Evolutionary conservation across 148 eudicot genomes (phyloP).

Genomic region (Chenopodium berlandieri): DNA sequence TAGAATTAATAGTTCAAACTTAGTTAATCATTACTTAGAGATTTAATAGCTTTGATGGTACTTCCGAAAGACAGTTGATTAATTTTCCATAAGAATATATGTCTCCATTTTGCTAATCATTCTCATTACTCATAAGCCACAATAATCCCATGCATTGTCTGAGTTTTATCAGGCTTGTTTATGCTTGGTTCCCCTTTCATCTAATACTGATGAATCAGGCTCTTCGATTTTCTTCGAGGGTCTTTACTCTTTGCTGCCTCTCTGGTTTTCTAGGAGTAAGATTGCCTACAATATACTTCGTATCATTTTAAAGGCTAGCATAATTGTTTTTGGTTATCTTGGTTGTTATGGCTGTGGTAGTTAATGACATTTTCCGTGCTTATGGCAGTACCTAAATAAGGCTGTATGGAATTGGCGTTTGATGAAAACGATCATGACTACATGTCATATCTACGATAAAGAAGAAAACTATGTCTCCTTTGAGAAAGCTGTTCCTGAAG

Average conservation of each 20-base stretch:
- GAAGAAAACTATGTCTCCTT: constrained; percentile 71
- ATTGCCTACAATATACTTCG: too few species aligned
- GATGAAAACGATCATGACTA: constrained; percentile 86
- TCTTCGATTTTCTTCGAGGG: background rate
- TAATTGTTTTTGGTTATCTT: too few species aligned
- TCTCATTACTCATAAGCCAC: too few species aligned
- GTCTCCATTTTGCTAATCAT: background rate
- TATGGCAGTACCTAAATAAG: constrained; percentile 73
- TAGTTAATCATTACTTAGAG: too few species aligned
- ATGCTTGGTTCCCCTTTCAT: background rate
- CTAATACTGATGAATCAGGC: background rate
- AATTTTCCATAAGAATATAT: background rate
- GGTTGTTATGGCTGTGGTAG: background rate
- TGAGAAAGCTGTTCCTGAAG: constrained; percentile 64
- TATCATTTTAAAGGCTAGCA: too few species aligned
- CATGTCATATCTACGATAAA: constrained; percentile 71
- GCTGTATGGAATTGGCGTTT: constrained; percentile 97
- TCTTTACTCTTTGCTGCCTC: background rate
- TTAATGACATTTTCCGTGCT: background rate
- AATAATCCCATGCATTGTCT: background rate
- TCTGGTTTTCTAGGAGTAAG: background rate
- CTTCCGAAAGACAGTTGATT: background rate
- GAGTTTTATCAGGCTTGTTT: background rate
- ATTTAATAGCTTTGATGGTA: background rate
- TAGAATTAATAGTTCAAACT: too few species aligned